Percentiles rank a stretch among this genome's conserved stretches.
Conservation (phyloP, 139 green algal genomes). For the Chlorella sp. region DNA sequence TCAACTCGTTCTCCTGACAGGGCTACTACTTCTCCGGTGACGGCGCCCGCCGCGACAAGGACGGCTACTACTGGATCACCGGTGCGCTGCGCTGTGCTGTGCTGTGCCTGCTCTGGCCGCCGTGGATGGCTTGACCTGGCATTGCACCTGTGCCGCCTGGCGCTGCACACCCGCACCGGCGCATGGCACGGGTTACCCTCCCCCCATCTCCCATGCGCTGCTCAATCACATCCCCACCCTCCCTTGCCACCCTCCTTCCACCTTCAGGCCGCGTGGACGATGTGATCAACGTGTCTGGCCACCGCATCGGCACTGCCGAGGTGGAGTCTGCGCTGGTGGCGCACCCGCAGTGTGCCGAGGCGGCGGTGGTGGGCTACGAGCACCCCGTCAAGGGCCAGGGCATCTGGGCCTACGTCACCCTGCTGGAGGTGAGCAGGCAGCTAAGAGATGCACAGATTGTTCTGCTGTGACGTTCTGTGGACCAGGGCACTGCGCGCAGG, state of each 20-base stretch:
- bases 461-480: too few relatives aligned
- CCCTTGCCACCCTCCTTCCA: background rate
- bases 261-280: conserved; percentile 90
- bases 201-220: too few relatives aligned
- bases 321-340: conserved; percentile 90
- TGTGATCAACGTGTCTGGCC: conserved; percentile 90
- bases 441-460: too few relatives aligned
- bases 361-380: conserved; percentile 63
- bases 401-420: conserved; percentile 97
- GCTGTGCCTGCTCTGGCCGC: background rate
- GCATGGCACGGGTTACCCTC: too few relatives aligned
- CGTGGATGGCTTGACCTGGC: too few relatives aligned
- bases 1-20: too few relatives aligned
- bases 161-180: too few relatives aligned
- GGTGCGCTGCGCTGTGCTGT: background rate
- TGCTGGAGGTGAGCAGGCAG: conserved; percentile 78
- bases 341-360: conserved; percentile 87
- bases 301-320: conserved; percentile 95
- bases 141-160: too few relatives aligned
- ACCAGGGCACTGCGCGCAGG: too few relatives aligned
- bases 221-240: background rate
- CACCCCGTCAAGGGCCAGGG: conserved; percentile 85
- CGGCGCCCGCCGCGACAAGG: conserved; percentile 67
- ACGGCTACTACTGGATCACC: conserved; percentile 91
- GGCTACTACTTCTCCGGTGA: conserved; percentile 94